Evolutionary conservation across 1,284 basidiomycete genomes (phyloP), one percentile per base, ranked within the genome.

Genomic region (Stereum hirsutum): DNA sequence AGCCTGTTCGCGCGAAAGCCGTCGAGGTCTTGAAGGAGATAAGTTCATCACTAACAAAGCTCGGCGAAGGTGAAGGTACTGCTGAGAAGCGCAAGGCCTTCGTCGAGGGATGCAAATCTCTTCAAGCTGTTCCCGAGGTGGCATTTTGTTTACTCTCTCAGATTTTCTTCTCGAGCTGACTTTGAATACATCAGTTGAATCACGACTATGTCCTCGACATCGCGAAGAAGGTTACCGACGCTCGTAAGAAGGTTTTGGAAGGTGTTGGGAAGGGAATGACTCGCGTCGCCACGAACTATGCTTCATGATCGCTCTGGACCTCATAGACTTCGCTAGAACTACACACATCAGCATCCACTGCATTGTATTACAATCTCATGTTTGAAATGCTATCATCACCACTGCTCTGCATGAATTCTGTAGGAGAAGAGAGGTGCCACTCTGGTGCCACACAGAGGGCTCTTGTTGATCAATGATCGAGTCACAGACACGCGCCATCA

Each of bases 181-280:
- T 17, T 30, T n/a, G 39, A 38, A n/a, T n/a, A n/a, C n/a, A n/a
- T 19, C 49, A 87, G 81, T 65, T 87, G 41, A 74, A 77, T 47
- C 69, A 74, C 33, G 85, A 88, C 46, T 81, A 80, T 49, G 65
- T 80, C 28, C 57, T 75, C 39, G 67, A 68, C 28, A 58, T 81
- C 24, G 75, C 74, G 11, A 86, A 82, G 65, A 81, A 68, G 52
- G 58, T 81, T 27, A 72, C 69, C 1, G 85, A 88, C 32, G 64
- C 84, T 2, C 75, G 78, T 31, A 83, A 75, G 57, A 83, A 77
- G 58, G 70, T 80, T 6, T 57, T 77, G n/a, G 83, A 84, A 45
- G 84, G 83, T 26, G 63, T 81, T 35, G 78, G 74, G 19, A 86
- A 81, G 56, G 84, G 85, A 21, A 67, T 84, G 44, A 55, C 57